Conservation (phyloP, 2,329 filamentous ascomycete genomes). For the Calonectria montana region DNA sequence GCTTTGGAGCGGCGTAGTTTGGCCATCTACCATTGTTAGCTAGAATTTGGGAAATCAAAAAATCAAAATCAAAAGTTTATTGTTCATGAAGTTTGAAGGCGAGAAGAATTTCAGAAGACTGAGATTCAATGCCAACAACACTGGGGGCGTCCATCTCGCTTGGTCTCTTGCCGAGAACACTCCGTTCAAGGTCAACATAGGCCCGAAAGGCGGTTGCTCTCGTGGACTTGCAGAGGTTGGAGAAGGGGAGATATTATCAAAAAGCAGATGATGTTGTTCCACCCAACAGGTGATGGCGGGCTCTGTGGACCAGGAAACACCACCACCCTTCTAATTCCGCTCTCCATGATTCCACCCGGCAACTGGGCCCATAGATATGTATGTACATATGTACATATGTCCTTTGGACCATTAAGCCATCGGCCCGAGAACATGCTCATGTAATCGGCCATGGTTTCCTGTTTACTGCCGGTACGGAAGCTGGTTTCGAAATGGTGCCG, state of each 20-base stretch:
- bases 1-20: not conserved
- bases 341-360: not conserved
- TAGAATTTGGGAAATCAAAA: not conserved
- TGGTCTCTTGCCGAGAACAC: not conserved
- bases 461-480: not conserved
- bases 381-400: not conserved
- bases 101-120: not conserved
- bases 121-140: not conserved
- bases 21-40: not conserved
- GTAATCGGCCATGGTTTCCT: not conserved
- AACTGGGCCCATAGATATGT: not conserved
- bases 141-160: not conserved
- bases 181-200: not conserved
- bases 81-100: not conserved
- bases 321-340: not conserved
- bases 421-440: not conserved
- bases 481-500: not conserved
- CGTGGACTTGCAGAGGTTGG: not conserved
- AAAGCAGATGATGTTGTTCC: slow-evolving; percentile 4
- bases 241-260: not conserved
- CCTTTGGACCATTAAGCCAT: not conserved
- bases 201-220: not conserved
- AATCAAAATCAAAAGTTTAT: not conserved
- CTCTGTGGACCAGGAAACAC: not conserved
- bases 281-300: slow-evolving; percentile 1